A percentile compares a stretch with the other conserved stretches of the same genome.
These are phyloP conservation scores for Mimosa bimucronata DNA, from an alignment of 306 rosid species.

Conservation along the genomic window DNA sequence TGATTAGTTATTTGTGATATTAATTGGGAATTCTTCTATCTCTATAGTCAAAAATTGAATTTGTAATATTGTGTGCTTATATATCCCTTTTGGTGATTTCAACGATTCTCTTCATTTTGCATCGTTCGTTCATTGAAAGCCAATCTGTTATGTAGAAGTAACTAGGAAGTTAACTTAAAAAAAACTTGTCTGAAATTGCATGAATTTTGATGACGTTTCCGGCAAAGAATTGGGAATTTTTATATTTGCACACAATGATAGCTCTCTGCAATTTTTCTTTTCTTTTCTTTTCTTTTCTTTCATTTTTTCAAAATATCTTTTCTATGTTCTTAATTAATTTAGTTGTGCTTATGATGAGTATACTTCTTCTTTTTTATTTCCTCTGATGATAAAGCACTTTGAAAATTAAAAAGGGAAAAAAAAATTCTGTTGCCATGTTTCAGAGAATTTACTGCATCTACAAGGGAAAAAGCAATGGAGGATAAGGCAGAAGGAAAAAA, in stretches of 20 bases:
- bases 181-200: background rate
- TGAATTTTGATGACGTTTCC: background rate
- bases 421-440: constrained; percentile 10
- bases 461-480: constrained; percentile 48
- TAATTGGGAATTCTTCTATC: background rate
- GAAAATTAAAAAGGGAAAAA: background rate
- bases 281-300: too few species aligned
- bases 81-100: background rate
- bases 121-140: constrained; percentile 6
- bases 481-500: constrained; percentile 36
- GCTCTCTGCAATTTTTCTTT: background rate
- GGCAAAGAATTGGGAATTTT: background rate
- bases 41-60: background rate
- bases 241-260: too few species aligned
- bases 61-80: background rate
- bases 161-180: background rate
- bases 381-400: background rate
- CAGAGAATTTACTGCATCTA: constrained; percentile 32
- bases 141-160: background rate
- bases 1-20: constrained; percentile 1
- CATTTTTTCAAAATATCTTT: too few species aligned
- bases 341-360: background rate
- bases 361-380: background rate
- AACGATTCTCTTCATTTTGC: constrained; percentile 2
- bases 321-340: background rate